Evolutionary conservation across 805 yeast species (phyloP), one percentile per base, ranked within the genome.

Genomic region (Lipomyces lipofer): DNA sequence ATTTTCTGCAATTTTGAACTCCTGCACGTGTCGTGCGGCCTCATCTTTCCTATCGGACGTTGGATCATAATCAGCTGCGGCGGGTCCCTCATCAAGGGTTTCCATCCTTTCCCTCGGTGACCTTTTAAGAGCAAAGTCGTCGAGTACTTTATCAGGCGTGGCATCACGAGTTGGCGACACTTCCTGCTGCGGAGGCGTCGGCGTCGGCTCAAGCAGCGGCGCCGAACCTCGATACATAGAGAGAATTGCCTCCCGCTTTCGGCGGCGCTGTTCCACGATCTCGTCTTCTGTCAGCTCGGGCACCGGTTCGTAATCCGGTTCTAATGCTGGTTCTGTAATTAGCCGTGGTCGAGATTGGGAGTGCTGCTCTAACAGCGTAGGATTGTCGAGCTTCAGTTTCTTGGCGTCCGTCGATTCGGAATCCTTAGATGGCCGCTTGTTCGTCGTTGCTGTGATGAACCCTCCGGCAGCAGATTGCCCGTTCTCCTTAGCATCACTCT

Each of bases 201-300:
- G n/a, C n/a, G n/a, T n/a, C n/a, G n/a, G n/a, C n/a, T n/a, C n/a
- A n/a, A n/a, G n/a, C n/a, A n/a, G n/a, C n/a, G n/a, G n/a, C n/a
- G n/a, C n/a, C n/a, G n/a, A n/a, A n/a, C n/a, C n/a, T 29, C 13
- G 33, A 46, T 49, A 45, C 28, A 47, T 47, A 22, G 48, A 53
- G 25, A 60, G 48, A 19, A 64, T 44, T 19, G 42, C 62, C 49
- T 36, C 46, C n/a, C 67, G 57, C 44, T 58, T 51, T 24, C 28
- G 32, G n/a, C 65, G 48, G 32, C 67, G 47, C 28, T 39, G 49
- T 39, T 56, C 62, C 19, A 64, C 58, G 19, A 61, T 43, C 22
- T 60, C 65, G 28, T 64, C 66, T 43, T 63, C 66, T 8, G 61
- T n/a, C n/a, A n/a, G n/a, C n/a, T n/a, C n/a, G n/a, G n/a, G n/a